Evolutionary conservation across 805 yeast species (phyloP), one percentile per base, ranked within the genome.

Genomic region (Tetrapisispora fleetii): DNA sequence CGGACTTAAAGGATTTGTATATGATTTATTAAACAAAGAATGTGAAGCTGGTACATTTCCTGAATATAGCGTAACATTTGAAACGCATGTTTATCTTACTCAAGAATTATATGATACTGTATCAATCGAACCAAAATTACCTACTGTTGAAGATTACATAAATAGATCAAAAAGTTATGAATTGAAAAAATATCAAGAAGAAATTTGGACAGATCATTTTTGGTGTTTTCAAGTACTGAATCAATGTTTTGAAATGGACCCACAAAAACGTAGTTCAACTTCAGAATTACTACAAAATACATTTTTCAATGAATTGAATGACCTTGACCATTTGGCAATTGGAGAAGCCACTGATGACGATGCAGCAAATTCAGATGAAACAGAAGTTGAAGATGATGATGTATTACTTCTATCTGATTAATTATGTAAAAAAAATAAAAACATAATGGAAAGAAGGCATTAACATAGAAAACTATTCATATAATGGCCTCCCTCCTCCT

Each of bases 61-160:
- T 2, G 73, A 69, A 2, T 87, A 83, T 58, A 80, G 88, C 45
- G 83, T 84, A n/a, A 80, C 83, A 1, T 72, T 73, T 65, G 90
- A 85, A 55, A 74, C 86, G 0, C 65, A 81, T 41, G 67, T 68
- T 37, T 77, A 77, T 40, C 64, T 79, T 30, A 49, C 53, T 17
- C 64, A 63, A 43, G 63, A 67, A 32, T 57, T 69, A 46, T 67
- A 72, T 50, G 64, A 67, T 50, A 67, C 74, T 19, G 51, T 47
- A 10, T 54, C 59, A 11, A 60, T 59, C 37, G 65, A 58, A 43
- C 63, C 65, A 27, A 52, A 53, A 35, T 47, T 58, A 35, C 58
- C 62, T 17, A 28, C 45, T 19, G 46, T 45, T 7, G 52, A 51
- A 33, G 50, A 21, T 14, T 42, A 38, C 18, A 37, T 49, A 14